Evolutionary conservation across 495 filamentous ascomycete genomes (phyloP), one percentile per base, ranked within the genome.

Genomic region (Neurospora sp.): DNA sequence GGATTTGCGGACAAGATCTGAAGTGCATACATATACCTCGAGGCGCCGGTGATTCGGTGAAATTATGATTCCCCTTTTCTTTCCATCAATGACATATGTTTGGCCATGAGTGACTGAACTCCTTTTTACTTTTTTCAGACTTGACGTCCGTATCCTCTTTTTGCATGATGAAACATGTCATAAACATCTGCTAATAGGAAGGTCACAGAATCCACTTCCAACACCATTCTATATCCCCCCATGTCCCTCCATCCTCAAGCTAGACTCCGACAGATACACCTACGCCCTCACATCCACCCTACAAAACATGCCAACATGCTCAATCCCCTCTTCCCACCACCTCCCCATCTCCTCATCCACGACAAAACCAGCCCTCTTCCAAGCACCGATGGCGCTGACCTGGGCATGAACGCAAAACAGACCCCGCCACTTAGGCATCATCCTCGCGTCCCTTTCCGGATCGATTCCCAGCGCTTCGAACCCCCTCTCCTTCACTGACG

Each of bases 251-350:
- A 22, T 10, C 27, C 27, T 35, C 14, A 18, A 6, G 7, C 14
- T 14, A 18, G 6, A 35, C 48, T 59, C 5, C 11, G 0, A 5
- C 20, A 61, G 11, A 27, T 31, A 35, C 27, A 8, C 27, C 53
- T 74, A 41, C 5, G 68, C 20, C 46, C 75, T 73, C 35, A 81
- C 70, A 2, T 75, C 73, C 5, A 85, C 70, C 18, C 86, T 78
- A 59, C 74, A 72, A 71, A 85, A 95, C 93, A 97, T 95, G 16
- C 91, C 93, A 39, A 94, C 87, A 86, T 97, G 94, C 76, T 86
- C 84, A 75, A 97, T 93, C 27, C 92, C 93, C 74, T 96, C 93
- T 82, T 97, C 94, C 46, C 84, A 82, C 93, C 94, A 98, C 74
- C 74, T 82, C 0, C 93, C 92, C 88, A 96, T 87, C 9, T 78